phyloP scores from a whole-genome alignment of 495 filamentous ascomycete genomes.

The Eremomyces bilateralis region DNA sequence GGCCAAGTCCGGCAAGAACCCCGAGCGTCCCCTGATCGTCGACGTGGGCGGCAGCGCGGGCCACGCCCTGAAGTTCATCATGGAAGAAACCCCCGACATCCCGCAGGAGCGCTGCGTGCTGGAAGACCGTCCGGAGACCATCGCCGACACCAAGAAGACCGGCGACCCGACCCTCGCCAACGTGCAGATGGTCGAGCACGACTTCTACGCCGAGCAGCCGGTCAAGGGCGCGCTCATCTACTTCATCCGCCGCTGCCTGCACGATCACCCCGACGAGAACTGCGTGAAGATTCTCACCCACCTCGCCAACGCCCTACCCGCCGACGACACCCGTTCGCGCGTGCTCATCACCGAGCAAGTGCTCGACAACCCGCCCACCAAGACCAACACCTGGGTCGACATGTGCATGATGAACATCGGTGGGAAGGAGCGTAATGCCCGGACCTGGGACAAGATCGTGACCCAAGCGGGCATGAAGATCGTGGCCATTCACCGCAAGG shows the following conservation, averaged over 20 bases:
- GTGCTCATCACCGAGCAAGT: conserved; percentile 1
- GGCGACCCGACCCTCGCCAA: conserved; percentile 1
- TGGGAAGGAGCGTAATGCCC: neutral
- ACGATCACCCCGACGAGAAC: conserved; percentile 3
- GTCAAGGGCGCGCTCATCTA: conserved; percentile 5
- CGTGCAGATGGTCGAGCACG: conserved; percentile 3
- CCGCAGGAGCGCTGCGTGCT: neutral
- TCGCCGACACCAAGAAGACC: conserved; percentile 3
- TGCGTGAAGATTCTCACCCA: conserved; percentile 3
- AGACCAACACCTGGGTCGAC: neutral
- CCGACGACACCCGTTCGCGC: conserved; percentile 2
- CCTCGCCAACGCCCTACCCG: neutral
- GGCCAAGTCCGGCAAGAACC: neutral
- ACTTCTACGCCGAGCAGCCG: conserved; percentile 8
- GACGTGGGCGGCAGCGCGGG: neutral
- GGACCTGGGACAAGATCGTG: neutral
- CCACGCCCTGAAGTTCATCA: neutral
- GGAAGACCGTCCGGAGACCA: conserved; percentile 5
- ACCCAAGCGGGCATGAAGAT: neutral
- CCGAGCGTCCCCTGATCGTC: neutral
- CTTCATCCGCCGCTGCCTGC: conserved; percentile 4
- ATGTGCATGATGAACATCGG: neutral
- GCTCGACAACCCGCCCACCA: neutral
- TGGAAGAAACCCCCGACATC: neutral
- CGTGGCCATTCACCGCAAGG: neutral